phyloP scores from a whole-genome alignment of 768 basidiomycete species.

The Lactifluus echinatus region DNA sequence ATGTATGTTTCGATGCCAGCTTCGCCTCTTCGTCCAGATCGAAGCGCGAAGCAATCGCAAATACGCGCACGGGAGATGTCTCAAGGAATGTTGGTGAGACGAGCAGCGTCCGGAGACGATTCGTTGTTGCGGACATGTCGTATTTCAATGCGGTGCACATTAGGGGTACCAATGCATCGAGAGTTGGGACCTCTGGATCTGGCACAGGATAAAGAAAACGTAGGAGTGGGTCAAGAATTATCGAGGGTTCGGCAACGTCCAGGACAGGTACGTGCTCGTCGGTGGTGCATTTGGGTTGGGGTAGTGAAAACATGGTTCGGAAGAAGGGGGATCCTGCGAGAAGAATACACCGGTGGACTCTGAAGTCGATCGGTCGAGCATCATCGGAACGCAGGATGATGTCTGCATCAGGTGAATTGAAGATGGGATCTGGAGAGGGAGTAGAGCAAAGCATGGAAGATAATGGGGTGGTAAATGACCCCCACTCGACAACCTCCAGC shows the following conservation, averaged over 20 bases:
- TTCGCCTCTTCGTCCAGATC: slow-evolving; percentile 56
- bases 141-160: slow-evolving; percentile 56
- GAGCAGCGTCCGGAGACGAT: slow-evolving; percentile 43
- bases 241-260: slow-evolving; percentile 44
- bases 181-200: slow-evolving; percentile 40
- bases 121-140: slow-evolving; percentile 42
- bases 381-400: slow-evolving; percentile 40
- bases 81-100: slow-evolving; percentile 41
- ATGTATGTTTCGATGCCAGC: slow-evolving; percentile 51
- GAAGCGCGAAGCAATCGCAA: slow-evolving; percentile 60
- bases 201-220: slow-evolving; percentile 55
- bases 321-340: slow-evolving; percentile 61
- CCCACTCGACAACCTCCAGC: neutral
- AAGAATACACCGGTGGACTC: slow-evolving; percentile 54
- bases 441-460: slow-evolving; percentile 3
- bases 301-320: slow-evolving; percentile 56
- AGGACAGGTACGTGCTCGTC: slow-evolving; percentile 36
- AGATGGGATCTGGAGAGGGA: slow-evolving; percentile 21
- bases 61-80: slow-evolving; percentile 49
- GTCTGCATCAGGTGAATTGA: slow-evolving; percentile 44
- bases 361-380: slow-evolving; percentile 37
- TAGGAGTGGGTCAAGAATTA: slow-evolving; percentile 41
- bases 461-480: neutral
- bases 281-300: slow-evolving; percentile 35
- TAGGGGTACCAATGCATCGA: slow-evolving; percentile 46